Conservation (phyloP, 306 rosid species). For the Sindora glabra region DNA sequence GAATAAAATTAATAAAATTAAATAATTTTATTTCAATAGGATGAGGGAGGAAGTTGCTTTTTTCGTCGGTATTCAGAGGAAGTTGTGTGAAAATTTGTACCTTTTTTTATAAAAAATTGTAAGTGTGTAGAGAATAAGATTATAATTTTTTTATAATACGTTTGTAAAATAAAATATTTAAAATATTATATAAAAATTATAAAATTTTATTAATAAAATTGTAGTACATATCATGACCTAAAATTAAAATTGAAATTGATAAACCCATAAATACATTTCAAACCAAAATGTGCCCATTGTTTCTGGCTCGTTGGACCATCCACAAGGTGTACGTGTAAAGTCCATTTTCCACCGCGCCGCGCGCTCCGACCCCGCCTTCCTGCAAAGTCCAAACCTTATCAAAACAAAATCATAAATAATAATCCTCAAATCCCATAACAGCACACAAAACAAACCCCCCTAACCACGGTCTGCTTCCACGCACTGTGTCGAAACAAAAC, state of each 20-base stretch:
- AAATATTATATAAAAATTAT: too few relatives aligned
- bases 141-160: too few relatives aligned
- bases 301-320: not conserved
- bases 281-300: not conserved
- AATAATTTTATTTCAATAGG: too few relatives aligned
- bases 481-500: not conserved
- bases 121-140: too few relatives aligned
- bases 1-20: too few relatives aligned
- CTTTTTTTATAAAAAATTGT: too few relatives aligned
- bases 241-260: not conserved
- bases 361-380: not conserved
- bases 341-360: slow-evolving; percentile 6
- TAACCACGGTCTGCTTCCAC: not conserved
- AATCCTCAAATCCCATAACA: not conserved
- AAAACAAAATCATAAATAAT: not conserved
- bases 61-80: too few relatives aligned
- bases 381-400: not conserved
- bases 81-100: too few relatives aligned
- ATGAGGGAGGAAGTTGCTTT: too few relatives aligned
- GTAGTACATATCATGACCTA: too few relatives aligned
- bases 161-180: too few relatives aligned
- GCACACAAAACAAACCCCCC: not conserved
- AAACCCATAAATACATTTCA: not conserved
- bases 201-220: too few relatives aligned
- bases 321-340: slow-evolving; percentile 8